Evolutionary conservation across 1,284 basidiomycete genomes (phyloP), one percentile per base, ranked within the genome.

Genomic region (Athelia sp.): DNA sequence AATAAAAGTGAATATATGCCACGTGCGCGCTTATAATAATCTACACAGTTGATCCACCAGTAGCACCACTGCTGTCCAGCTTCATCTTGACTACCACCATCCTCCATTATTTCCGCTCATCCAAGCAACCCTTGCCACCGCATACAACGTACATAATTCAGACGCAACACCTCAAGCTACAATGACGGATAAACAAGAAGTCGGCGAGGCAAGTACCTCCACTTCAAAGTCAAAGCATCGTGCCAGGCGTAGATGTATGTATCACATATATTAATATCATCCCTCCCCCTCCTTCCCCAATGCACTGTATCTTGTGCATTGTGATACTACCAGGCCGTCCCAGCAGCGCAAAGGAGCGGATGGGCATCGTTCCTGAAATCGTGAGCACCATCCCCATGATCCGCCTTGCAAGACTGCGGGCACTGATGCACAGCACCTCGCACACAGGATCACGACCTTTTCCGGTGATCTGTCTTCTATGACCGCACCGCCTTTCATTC

Each of bases 401-500:
- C 31, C 49, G 23, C 46, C 45, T 48, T 29, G 29, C n/a, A 11
- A 43, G 50, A 38, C 43, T n/a, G 48, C 35, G 40, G 46, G n/a
- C 26, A 52, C 45, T 43, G 31, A 42, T 45, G 38, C 32, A 43
- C 36, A 49, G 31, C 54, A n/a, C n/a, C n/a, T 23, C 15, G 43
- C 23, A 21, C 19, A 40, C 36, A 90, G 87, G 51, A 83, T 94
- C 56, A 82, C 90, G 40, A 84, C 84, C 47, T 84, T 93, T 64
- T 91, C 90, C 2, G 95, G 95, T 52, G 96, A 99, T 72, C 78
- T 99, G 47, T 96, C 90, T 1, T 85, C 87, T 3, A 76, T 99
- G 73, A 98, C 96, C 0, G 96, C 95, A 0, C 96, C 96, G n/a
- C 86, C 87, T 1, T 91, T 95, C 73, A 94, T 95, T 58, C 79